Percentiles rank a stretch among this genome's conserved stretches.
Conservation (phyloP, 1,284 basidiomycete genomes). For the Bjerkandera adusta region DNA sequence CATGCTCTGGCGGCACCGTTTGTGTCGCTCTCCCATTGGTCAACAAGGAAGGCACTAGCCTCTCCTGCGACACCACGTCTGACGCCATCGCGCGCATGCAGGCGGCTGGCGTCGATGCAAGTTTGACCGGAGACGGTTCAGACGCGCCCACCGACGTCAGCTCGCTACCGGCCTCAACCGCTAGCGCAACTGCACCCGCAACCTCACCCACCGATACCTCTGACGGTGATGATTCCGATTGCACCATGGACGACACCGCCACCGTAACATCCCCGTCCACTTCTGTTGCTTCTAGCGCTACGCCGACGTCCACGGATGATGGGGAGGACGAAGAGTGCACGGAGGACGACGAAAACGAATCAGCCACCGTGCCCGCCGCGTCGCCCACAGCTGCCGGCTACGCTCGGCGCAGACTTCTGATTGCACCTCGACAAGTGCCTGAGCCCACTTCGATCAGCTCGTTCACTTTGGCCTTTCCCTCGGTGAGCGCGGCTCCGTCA, state of each 20-base stretch:
- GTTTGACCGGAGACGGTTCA: constrained; percentile 33
- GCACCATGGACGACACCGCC: constrained; percentile 1
- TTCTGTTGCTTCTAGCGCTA: not conserved
- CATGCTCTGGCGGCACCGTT: constrained; percentile 37
- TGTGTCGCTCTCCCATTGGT: constrained; percentile 56
- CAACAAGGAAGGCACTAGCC: constrained; percentile 45
- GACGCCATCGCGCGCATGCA: constrained; percentile 43
- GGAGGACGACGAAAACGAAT: not conserved
- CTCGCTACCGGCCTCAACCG: constrained; percentile 5
- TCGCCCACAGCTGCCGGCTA: not conserved
- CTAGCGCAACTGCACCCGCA: constrained; percentile 6
- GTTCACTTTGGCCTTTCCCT: not conserved
- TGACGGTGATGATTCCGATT: constrained; percentile 4
- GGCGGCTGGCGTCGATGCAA: constrained; percentile 45
- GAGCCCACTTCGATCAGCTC: not conserved
- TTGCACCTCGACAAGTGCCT: not conserved
- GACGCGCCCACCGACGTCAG: not conserved
- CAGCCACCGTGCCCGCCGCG: not conserved
- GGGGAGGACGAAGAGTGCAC: constrained; percentile 8
- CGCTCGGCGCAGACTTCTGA: constrained; percentile 1
- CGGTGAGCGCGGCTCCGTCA: not conserved
- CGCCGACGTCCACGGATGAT: constrained; percentile 1
- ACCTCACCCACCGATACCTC: constrained; percentile 9
- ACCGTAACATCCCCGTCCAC: not conserved
- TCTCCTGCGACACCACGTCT: constrained; percentile 42